Conservation (phyloP, 192 early-diverging fungal species). For the Rhizoclosmatium globosum region DNA sequence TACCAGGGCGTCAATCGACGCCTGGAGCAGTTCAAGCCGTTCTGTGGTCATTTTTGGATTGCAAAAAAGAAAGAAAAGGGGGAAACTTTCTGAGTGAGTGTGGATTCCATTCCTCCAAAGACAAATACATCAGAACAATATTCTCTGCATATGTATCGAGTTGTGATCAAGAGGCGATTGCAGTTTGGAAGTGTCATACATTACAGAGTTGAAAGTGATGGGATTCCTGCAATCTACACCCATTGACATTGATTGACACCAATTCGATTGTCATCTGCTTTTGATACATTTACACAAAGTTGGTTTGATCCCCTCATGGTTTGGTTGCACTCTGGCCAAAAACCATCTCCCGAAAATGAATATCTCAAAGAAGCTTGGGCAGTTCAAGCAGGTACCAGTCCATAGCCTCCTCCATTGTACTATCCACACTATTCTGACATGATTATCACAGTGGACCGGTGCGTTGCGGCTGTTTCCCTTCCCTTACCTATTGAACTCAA, state of each 20-base stretch:
- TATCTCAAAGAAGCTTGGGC: conserved; percentile 52
- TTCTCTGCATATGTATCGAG: too few relatives aligned
- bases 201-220: too few relatives aligned
- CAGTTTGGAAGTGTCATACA: neutral
- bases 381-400: conserved; percentile 46
- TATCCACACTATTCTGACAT: neutral
- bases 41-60: neutral
- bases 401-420: neutral
- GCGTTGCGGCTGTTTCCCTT: neutral
- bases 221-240: too few relatives aligned
- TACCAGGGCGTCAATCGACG: conserved; percentile 78
- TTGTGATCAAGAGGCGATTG: neutral
- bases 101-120: too few relatives aligned
- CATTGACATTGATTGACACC: too few relatives aligned
- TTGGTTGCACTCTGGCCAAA: neutral
- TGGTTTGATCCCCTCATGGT: too few relatives aligned
- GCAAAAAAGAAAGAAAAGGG: conserved; percentile 15
- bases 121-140: too few relatives aligned
- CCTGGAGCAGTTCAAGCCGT: conserved; percentile 54
- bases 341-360: conserved; percentile 32
- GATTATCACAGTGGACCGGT: conserved; percentile 11
- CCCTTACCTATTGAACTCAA: neutral
- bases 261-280: too few relatives aligned
- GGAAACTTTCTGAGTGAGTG: too few relatives aligned
- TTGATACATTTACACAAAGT: too few relatives aligned